Base-by-base conservation (phyloP, 495 filamentous ascomycete species). In the Hyaloscypha bicolor region DNA sequence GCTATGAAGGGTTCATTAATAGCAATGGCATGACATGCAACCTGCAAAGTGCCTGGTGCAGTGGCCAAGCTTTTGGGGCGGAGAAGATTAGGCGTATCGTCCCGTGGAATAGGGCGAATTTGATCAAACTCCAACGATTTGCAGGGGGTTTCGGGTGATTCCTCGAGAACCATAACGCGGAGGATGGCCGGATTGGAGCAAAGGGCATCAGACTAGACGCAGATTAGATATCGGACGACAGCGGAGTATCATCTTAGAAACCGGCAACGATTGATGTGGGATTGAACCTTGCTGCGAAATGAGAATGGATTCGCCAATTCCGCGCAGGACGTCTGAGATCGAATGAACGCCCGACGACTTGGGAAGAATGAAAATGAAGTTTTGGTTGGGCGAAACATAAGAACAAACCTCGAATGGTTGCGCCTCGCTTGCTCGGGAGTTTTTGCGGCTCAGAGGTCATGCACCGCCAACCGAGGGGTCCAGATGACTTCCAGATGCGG, bases 401-500 rank as follows among this genome's bases (percentile, higher is more conserved):
- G 42, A 45, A 45, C 42, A 45, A 45, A 45, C 42, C 3, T 45
- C 42, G 42, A 45, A 16, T 45, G 14, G 14, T 45, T 45, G 42
- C 14, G 42, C 42, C 42, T 45, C 42, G 42, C 42, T 45, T 45
- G 42, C n/a, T 33, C 59, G 22, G 29, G 22, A 16, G 32, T 29
- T 45, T 22, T 19, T 62, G 6, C 22, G 4, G 9, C 8, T 25
- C 22, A 48, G 59, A 29, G n/a, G 32, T n/a, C 31, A 14, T 62
- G 16, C 37, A 39, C 14, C 37, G 42, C 14, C 14, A 45, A 45
- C 6, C 42, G 42, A 45, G 59, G 32, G 25, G 35, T 21, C 21
- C 3, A 65, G 63, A 65, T 55, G 39, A 60, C 29, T 52, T 60
- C 57, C 56, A 66, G 64, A 66, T 57, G 37, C 31, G 64, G 53